Base-by-base conservation (phyloP, 164 flowering plant genomes). In the Warburgia ugandensis region DNA sequence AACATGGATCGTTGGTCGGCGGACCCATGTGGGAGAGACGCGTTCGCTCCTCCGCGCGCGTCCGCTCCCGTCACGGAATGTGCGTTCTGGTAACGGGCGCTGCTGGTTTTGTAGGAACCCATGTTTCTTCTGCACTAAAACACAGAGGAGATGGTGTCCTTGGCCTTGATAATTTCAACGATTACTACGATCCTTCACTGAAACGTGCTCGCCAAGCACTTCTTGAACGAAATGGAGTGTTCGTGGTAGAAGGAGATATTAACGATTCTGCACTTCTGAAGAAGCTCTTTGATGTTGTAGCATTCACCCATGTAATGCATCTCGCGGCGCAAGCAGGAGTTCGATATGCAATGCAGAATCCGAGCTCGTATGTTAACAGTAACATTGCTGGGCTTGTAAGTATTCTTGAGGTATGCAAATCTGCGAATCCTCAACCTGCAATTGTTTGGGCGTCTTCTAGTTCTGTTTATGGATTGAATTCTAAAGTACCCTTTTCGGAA, bases 291-390 rank as follows among this genome's bases (percentile, higher is more conserved):
- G 86, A 82, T 32, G 81, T 86, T 5, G 97, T 86, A 3, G 50
- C 81, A 0, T 86, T 90, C 45, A 84, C 83, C 25, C 97, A 90
- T 40, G 91, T 90, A 17, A 82, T 90, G 87, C 97, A 90, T 63
- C 74, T 90, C 45, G 97, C 97, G 5, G 97, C 97, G 3, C 97
- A 90, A 57, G 97, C 97, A 3, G 97, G 97, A 0, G 97, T 90
- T 2, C 50, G 97, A 65, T 90, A 90, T 44, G 97, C 97, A 9
- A 80, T 90, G 88, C 72, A 84, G 50, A 90, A 90, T 66, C 97
- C 97, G 22, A 41, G 77, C 55, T 86, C 95, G 1, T 90, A 90
- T 59, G 88, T 90, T 16, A 90, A 86, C 62, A 84, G 95, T 56
- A 90, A 90, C 46, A 76, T 90, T 55, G 97, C 95, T 45, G 97